A percentile compares a stretch with the other conserved stretches of the same genome.
phyloP scores from a whole-genome alignment of 2,329 filamentous ascomycete species.

The Parastagonospora avenae region DNA sequence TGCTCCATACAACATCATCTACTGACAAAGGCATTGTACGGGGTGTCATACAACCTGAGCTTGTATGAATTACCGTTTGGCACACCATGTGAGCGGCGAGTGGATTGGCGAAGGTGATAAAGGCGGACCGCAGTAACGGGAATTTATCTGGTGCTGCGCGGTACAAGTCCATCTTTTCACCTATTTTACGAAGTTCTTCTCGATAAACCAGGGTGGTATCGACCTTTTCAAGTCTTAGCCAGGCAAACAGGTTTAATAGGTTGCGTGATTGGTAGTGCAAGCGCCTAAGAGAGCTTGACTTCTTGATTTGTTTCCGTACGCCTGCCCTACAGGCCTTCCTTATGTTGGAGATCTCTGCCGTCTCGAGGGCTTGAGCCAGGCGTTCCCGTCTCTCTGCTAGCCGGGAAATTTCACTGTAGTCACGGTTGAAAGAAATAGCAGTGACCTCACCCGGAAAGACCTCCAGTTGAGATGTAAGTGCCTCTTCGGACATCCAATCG shows the following conservation, averaged over 20 bases:
- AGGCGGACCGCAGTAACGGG: conserved; percentile 4
- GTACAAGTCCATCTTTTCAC: conserved; percentile 7
- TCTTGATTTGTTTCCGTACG: background rate
- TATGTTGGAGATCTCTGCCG: conserved; percentile 5
- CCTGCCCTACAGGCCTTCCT: conserved; percentile 1
- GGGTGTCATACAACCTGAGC: conserved; percentile 8
- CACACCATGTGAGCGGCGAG: conserved; percentile 8
- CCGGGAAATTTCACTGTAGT: conserved; percentile 8
- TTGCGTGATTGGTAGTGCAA: background rate
- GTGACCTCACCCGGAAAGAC: conserved; percentile 9
- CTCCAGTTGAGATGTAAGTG: conserved; percentile 7
- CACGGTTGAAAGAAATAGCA: conserved; percentile 9
- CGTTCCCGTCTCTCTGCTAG: background rate
- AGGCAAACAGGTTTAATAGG: background rate
- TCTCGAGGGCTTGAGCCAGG: conserved; percentile 4
- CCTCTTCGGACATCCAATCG: conserved; percentile 9
- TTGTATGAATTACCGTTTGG: conserved; percentile 13
- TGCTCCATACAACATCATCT: conserved; percentile 13
- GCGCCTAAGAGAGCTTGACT: background rate
- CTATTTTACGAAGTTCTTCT: conserved; percentile 5
- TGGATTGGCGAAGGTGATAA: conserved; percentile 11
- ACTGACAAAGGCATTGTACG: conserved; percentile 5
- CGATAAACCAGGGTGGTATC: conserved; percentile 2
- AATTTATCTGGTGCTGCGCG: background rate
- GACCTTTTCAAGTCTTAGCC: conserved; percentile 1